Evolutionary conservation across 176 grass and related monocot species (phyloP).

Genomic region (Avena insularis): DNA sequence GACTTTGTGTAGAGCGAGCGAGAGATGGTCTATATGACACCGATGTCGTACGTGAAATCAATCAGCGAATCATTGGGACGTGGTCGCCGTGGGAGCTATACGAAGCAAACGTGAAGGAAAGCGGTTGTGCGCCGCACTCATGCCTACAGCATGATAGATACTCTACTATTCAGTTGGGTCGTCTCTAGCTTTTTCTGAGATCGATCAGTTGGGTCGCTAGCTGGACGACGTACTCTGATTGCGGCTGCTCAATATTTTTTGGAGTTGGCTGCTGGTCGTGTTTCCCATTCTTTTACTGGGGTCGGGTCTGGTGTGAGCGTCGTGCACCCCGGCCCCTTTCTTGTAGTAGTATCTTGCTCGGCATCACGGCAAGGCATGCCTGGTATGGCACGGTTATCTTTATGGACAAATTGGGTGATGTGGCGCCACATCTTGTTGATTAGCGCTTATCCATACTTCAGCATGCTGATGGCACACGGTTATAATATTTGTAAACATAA

Average conservation of each 20-base stretch:
- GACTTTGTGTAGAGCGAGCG: not conserved
- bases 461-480: too few species aligned
- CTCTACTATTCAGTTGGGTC: slow-evolving; percentile 37
- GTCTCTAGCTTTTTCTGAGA: not conserved
- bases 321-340: not conserved
- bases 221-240: slow-evolving; percentile 23
- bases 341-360: not conserved
- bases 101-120: not conserved
- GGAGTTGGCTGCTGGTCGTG: not conserved
- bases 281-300: not conserved
- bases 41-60: not conserved
- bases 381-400: not conserved
- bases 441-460: not conserved
- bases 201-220: slow-evolving; percentile 33
- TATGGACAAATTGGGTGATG: slow-evolving; percentile 4
- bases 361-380: not conserved
- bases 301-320: not conserved
- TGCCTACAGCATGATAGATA: slow-evolving; percentile 27
- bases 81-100: slow-evolving; percentile 16
- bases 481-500: too few species aligned
- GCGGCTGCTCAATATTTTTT: not conserved
- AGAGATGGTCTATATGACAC: slow-evolving; percentile 23
- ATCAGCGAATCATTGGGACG: not conserved
- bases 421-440: not conserved
- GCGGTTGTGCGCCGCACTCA: slow-evolving; percentile 25